These are phyloP conservation scores for Scheffersomyces ergatensis DNA, from an alignment of 805 yeast species.

Conservation along the genomic window DNA sequence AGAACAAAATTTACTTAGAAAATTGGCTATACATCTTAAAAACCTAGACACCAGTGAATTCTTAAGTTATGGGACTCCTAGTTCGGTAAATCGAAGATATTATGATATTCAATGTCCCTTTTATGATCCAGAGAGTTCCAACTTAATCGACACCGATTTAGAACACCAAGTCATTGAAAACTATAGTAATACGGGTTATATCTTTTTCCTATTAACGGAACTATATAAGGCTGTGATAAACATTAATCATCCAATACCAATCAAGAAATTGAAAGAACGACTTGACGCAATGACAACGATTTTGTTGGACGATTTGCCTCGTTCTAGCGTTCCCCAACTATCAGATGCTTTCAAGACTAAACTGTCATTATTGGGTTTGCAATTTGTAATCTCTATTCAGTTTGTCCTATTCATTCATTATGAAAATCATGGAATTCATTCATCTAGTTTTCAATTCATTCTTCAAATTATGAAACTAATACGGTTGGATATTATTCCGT, in stretches of 20 bases:
- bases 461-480: not conserved
- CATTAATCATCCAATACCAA: not conserved
- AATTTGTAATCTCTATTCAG: not conserved
- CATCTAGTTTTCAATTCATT: not conserved
- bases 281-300: not conserved
- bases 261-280: not conserved
- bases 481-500: not conserved
- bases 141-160: slow-evolving; percentile 27
- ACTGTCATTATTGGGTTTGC: not conserved
- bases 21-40: slow-evolving; percentile 27
- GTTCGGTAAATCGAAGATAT: slow-evolving; percentile 29
- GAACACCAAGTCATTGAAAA: slow-evolving; percentile 23
- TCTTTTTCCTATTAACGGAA: not conserved
- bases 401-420: not conserved
- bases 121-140: slow-evolving; percentile 31
- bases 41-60: not conserved
- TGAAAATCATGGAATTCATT: not conserved
- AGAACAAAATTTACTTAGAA: slow-evolving; percentile 23
- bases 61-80: slow-evolving; percentile 42
- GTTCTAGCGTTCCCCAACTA: not conserved
- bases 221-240: not conserved
- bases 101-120: slow-evolving; percentile 47
- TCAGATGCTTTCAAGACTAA: not conserved
- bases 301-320: not conserved
- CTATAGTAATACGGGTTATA: not conserved